Percentiles rank a stretch among this genome's conserved stretches.
These are phyloP conservation scores for Ophidiomyces ophidiicola DNA, from an alignment of 2,329 filamentous ascomycete species.

Conservation along the genomic window DNA sequence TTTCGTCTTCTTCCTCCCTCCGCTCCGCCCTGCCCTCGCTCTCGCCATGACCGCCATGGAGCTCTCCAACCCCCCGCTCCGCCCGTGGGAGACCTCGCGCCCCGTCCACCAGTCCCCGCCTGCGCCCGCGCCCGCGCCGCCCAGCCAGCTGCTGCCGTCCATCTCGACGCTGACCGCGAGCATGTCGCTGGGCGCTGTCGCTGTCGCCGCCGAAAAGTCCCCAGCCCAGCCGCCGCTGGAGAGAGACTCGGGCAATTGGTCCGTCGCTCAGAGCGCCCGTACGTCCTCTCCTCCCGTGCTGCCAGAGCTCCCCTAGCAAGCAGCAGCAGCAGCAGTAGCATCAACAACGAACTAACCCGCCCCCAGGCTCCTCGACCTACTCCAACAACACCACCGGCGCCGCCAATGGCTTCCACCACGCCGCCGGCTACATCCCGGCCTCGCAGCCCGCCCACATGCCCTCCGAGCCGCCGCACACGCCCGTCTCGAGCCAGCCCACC, in stretches of 20 bases:
- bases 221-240: slow-evolving; percentile 35
- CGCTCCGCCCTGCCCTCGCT: slow-evolving; percentile 8
- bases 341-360: slow-evolving; percentile 14
- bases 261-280: slow-evolving; percentile 48
- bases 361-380: slow-evolving; percentile 37
- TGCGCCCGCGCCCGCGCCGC: too few relatives aligned
- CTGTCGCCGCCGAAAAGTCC: slow-evolving; percentile 32
- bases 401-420: slow-evolving; percentile 31
- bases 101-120: slow-evolving; percentile 30
- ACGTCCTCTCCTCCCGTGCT: slow-evolving; percentile 19
- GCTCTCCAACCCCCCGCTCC: slow-evolving; percentile 29
- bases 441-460: slow-evolving; percentile 29
- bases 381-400: slow-evolving; percentile 37
- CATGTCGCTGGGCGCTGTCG: slow-evolving; percentile 24
- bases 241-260: slow-evolving; percentile 49
- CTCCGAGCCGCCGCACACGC: slow-evolving; percentile 24
- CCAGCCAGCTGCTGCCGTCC: slow-evolving; percentile 35
- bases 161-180: slow-evolving; percentile 38
- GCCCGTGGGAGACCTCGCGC: slow-evolving; percentile 33
- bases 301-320: too few relatives aligned
- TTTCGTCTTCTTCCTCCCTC: slow-evolving; percentile 9
- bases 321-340: too few relatives aligned
- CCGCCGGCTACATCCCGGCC: slow-evolving; percentile 22
- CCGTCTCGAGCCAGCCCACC: slow-evolving; percentile 2
- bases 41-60: slow-evolving; percentile 25